Conservation (phyloP, 495 filamentous ascomycete species). For the Neurospora sp. region DNA sequence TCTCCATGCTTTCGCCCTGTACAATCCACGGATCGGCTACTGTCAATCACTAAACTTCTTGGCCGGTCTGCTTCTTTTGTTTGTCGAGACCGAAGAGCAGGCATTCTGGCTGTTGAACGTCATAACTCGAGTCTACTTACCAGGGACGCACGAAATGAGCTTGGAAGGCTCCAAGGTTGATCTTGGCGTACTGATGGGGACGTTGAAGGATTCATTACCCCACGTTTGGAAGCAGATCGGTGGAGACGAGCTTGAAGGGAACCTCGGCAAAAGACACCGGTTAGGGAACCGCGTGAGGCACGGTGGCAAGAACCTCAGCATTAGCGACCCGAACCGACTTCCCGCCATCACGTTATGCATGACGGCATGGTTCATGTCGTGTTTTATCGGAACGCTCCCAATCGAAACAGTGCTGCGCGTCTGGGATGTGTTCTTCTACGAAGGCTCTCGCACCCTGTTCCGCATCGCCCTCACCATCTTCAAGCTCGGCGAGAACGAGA, state of each 20-base stretch:
- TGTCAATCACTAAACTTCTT: slow-evolving; percentile 97
- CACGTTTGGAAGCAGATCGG: slow-evolving; percentile 82
- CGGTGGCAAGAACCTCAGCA: slow-evolving; percentile 13
- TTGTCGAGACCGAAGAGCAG: slow-evolving; percentile 78
- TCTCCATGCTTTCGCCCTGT: slow-evolving; percentile 77
- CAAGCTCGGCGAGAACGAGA: slow-evolving; percentile 78
- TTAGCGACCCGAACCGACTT: slow-evolving; percentile 43
- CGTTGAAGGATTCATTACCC: slow-evolving; percentile 74
- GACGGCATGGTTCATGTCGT: slow-evolving; percentile 98
- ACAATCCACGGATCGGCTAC: slow-evolving; percentile 85
- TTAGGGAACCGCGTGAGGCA: slow-evolving; percentile 23
- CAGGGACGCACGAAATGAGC: slow-evolving; percentile 84
- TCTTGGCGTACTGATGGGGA: slow-evolving; percentile 83
- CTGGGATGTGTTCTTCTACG: slow-evolving; percentile 94
- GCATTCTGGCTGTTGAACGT: slow-evolving; percentile 92
- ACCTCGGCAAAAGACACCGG: slow-evolving; percentile 29
- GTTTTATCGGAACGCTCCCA: slow-evolving; percentile 86
- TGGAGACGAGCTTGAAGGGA: slow-evolving; percentile 55
- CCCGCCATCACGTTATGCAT: slow-evolving; percentile 88
- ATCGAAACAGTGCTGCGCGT: slow-evolving; percentile 85
- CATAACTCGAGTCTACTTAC: slow-evolving; percentile 77
- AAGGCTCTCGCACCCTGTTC: slow-evolving; percentile 92
- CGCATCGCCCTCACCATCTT: slow-evolving; percentile 86
- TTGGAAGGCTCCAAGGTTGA: slow-evolving; percentile 92
- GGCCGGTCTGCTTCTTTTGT: slow-evolving; percentile 88